These are phyloP conservation scores for Pulveroboletus ravenelii DNA, from an alignment of 768 basidiomycete species.

Conservation along the genomic window DNA sequence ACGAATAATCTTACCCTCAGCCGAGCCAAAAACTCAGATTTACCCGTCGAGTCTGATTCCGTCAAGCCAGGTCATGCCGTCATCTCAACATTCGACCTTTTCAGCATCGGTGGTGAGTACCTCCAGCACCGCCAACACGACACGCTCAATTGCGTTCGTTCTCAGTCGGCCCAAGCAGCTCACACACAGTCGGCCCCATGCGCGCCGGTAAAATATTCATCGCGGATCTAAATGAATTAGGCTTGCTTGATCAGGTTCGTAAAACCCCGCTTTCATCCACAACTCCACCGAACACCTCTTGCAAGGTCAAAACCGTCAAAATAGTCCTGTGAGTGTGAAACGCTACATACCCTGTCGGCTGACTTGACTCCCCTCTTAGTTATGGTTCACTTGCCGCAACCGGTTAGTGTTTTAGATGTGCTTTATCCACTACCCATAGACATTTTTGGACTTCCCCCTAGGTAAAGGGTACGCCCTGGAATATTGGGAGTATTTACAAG, in stretches of 20 bases:
- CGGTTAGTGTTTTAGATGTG: constrained; percentile 38
- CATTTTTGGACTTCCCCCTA: constrained; percentile 22
- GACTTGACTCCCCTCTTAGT: constrained; percentile 33
- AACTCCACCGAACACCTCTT: not conserved
- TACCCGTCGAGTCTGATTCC: constrained; percentile 7
- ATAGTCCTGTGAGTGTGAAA: constrained; percentile 63
- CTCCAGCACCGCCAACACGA: not conserved
- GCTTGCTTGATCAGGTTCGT: constrained; percentile 62
- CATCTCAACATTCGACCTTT: constrained; percentile 89
- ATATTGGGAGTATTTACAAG: not conserved
- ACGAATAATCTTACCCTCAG: constrained; percentile 2
- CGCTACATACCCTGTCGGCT: not conserved
- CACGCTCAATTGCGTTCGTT: constrained; percentile 14
- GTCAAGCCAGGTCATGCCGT: constrained; percentile 74
- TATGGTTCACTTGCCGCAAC: constrained; percentile 95
- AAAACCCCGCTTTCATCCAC: not conserved
- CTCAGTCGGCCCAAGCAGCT: constrained; percentile 54
- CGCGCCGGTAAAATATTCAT: constrained; percentile 88
- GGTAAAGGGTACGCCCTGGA: constrained; percentile 64
- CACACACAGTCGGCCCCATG: constrained; percentile 81
- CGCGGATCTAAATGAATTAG: constrained; percentile 62
- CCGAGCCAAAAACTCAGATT: constrained; percentile 1
- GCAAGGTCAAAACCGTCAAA: constrained; percentile 73
- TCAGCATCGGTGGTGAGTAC: constrained; percentile 77
- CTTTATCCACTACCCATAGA: constrained; percentile 3